These are phyloP conservation scores for Vaccinium darrowii DNA, from an alignment of 148 eudicot species.

Conservation along the genomic window DNA sequence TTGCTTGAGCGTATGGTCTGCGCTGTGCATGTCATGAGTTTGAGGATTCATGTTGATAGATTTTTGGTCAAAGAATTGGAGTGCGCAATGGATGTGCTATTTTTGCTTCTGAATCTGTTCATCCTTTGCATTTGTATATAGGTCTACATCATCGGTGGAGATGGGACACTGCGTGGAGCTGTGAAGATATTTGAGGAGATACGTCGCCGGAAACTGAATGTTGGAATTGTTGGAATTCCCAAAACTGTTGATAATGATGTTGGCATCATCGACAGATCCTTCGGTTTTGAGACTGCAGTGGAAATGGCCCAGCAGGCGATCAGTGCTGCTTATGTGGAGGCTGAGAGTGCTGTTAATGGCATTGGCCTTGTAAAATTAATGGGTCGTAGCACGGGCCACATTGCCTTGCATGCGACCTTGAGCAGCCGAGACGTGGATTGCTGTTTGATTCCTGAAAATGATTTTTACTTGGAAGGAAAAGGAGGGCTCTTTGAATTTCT, in stretches of 20 bases:
- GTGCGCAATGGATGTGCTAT: neutral
- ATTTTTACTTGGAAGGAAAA: conserved; percentile 63
- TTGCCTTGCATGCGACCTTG: conserved; percentile 66
- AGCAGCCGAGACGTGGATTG: conserved; percentile 81
- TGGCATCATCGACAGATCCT: conserved; percentile 68
- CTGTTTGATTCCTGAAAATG: conserved; percentile 65
- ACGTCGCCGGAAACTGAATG: conserved; percentile 39
- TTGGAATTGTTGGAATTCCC: conserved; percentile 57
- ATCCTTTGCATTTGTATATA: conserved; percentile 20
- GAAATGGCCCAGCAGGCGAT: conserved; percentile 76
- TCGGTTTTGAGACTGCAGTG: conserved; percentile 76
- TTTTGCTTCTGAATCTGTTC: neutral
- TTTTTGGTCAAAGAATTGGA: neutral
- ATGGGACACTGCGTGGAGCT: conserved; percentile 77
- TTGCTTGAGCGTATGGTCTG: neutral
- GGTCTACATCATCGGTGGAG: conserved; percentile 79
- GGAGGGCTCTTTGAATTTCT: conserved; percentile 71
- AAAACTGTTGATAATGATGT: conserved; percentile 82
- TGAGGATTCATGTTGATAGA: neutral
- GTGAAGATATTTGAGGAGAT: conserved; percentile 64
- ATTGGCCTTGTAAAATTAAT: conserved; percentile 77
- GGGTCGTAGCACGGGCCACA: conserved; percentile 87
- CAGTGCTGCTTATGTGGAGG: conserved; percentile 65
- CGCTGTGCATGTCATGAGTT: neutral
- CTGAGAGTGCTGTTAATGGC: conserved; percentile 76